Evolutionary conservation across 1,139 yeast genomes (phyloP).

Genomic region (Yueomyces sp.): DNA sequence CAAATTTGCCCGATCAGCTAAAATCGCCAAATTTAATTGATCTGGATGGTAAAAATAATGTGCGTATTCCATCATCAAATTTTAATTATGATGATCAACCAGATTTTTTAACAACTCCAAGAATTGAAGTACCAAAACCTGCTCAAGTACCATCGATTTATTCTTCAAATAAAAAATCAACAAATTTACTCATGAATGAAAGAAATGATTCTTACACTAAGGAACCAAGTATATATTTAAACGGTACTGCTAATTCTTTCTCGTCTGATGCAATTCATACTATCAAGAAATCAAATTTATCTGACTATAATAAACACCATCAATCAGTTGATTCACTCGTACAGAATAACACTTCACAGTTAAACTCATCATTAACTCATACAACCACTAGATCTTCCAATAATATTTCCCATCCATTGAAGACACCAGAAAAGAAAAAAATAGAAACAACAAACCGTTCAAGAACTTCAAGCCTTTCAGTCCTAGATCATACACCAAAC

Average conservation of each 20-base stretch:
- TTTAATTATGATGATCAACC: conserved; percentile 13
- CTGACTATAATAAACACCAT: not conserved
- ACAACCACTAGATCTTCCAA: not conserved
- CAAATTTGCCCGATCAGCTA: not conserved
- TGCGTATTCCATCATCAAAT: conserved; percentile 3
- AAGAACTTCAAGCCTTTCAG: not conserved
- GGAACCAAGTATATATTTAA: not conserved
- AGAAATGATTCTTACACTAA: too few species aligned
- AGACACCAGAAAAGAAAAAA: not conserved
- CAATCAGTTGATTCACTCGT: not conserved
- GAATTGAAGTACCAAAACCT: conserved; percentile 1
- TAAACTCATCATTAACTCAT: not conserved
- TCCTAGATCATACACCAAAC: not conserved
- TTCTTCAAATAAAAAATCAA: not conserved
- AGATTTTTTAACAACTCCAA: conserved; percentile 19
- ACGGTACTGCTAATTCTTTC: not conserved
- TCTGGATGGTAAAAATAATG: conserved; percentile 16
- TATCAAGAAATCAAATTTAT: not conserved
- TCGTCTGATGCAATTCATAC: not conserved
- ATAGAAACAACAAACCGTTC: not conserved
- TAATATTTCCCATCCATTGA: not conserved
- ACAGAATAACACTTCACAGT: not conserved
- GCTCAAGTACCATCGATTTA: not conserved
- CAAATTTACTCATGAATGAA: not conserved
- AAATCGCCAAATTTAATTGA: conserved; percentile 25